Evolutionary conservation across 495 filamentous ascomycete genomes (phyloP).

Genomic region (Paragyromitra xinjiangensis): DNA sequence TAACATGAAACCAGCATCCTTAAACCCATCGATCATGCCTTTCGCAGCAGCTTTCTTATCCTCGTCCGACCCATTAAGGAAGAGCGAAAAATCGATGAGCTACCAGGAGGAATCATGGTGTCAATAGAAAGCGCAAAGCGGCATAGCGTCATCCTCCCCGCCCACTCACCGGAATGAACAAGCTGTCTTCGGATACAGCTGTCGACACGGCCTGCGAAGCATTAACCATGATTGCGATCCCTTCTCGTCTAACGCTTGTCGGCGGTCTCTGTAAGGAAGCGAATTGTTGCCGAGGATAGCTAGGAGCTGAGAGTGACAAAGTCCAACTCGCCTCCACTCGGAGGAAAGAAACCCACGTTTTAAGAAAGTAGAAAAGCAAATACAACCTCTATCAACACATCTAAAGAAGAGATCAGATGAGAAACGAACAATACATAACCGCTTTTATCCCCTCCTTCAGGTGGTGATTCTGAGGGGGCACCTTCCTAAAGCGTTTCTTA

Average conservation of each 20-base stretch:
- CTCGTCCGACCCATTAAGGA: slow-evolving; percentile 70
- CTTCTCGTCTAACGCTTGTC: neutral
- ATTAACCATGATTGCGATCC: slow-evolving; percentile 24
- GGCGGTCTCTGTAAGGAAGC: neutral
- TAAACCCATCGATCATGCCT: slow-evolving; percentile 80
- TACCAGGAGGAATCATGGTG: slow-evolving; percentile 56
- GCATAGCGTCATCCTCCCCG: neutral
- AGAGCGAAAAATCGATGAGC: slow-evolving; percentile 86
- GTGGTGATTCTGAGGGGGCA: neutral
- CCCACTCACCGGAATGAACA: slow-evolving; percentile 72
- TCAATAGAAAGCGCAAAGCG: slow-evolving; percentile 9
- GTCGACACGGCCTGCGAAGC: slow-evolving; percentile 58
- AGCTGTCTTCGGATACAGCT: slow-evolving; percentile 71
- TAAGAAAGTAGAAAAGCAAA: neutral
- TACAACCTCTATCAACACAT: neutral
- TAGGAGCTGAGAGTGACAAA: neutral
- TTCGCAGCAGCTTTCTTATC: slow-evolving; percentile 73
- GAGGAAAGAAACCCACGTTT: neutral
- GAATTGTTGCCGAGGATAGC: neutral
- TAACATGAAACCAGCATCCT: slow-evolving; percentile 80
- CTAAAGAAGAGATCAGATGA: neutral
- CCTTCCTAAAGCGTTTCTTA: slow-evolving; percentile 17
- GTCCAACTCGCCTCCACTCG: neutral
- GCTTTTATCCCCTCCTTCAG: neutral
- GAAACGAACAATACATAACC: neutral